Base-by-base conservation (phyloP, 1,284 basidiomycete genomes). In the Dichomitus squalens region DNA sequence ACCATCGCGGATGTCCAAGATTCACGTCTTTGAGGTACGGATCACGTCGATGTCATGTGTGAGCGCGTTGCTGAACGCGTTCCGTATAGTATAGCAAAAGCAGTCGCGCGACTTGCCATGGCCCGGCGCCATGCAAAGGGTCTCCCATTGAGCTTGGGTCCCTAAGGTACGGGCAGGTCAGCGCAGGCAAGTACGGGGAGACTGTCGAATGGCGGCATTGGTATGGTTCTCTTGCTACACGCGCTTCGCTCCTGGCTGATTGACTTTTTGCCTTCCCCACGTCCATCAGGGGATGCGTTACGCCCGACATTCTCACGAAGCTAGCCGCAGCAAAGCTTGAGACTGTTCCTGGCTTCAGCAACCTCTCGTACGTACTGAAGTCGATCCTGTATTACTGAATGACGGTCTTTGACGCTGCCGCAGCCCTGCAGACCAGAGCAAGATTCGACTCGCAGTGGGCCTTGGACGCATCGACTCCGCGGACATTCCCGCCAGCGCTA, bases 141-240 rank as follows among this genome's bases (percentile, higher is more conserved):
- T 73, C 80, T 0, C 52, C 67, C 1, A 81, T 92, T 39, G 73
- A 76, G 18, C 69, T 78, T 12, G 87, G 85, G 2, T 77, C 75
- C 12, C 71, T 92, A 58, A 76, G 90, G 21, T 90, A 91, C 61
- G 89, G 89, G 0, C 71, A 75, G 49, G 76, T 78, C 2, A 70
- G 68, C 4, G 65, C 67, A 9, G 74, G 68, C n/a, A 71, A 78
- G 46, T 83, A 77, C 54, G 83, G 85, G 47, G 85, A 89, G 68
- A 80, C 77, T 0, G 80, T 90, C 2, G 79, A 85, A 68, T 91
- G 88, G 88, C 75, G 82, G 38, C 88, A 92, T 65, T 91, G 90
- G 89, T 89, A 70, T 31, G 51, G 14, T 11, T n/a, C 14, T 23
- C 39, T 16, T 64, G 73, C 48, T 35, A 27, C 31, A 14, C 34